Percentiles rank a stretch among this genome's conserved stretches.
Conservation (phyloP, 2,329 filamentous ascomycete species). For the Aureobasidium sp. region DNA sequence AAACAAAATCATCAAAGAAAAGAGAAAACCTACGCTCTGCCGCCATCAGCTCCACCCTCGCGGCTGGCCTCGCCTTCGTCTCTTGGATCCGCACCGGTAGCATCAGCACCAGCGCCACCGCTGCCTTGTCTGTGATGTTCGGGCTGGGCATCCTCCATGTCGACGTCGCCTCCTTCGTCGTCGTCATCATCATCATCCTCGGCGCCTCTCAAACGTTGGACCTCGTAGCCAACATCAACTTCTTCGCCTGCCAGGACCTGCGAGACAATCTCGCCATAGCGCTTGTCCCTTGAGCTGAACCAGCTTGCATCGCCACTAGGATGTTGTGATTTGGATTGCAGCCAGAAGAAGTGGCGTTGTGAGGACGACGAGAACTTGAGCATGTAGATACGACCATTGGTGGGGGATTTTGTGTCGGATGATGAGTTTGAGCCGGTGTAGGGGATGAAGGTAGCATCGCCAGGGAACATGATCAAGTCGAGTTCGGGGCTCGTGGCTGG, state of each 20-base stretch:
- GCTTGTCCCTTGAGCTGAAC: constrained; percentile 79
- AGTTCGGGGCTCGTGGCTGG: constrained; percentile 67
- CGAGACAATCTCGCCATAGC: constrained; percentile 83
- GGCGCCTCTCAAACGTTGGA: constrained; percentile 52
- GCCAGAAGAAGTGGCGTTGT: constrained; percentile 88
- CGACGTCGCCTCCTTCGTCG: constrained; percentile 48
- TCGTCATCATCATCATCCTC: constrained; percentile 51
- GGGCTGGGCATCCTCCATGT: constrained; percentile 73
- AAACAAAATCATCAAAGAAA: neutral
- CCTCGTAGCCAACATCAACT: constrained; percentile 67
- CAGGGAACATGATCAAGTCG: constrained; percentile 89
- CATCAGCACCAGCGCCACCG: constrained; percentile 77
- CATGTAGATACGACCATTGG: constrained; percentile 82
- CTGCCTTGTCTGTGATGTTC: constrained; percentile 55
- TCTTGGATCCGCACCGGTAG: constrained; percentile 84
- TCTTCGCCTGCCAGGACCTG: constrained; percentile 80
- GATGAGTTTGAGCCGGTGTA: constrained; percentile 43
- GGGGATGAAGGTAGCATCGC: constrained; percentile 78
- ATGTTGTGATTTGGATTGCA: constrained; percentile 83
- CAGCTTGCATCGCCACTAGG: constrained; percentile 61
- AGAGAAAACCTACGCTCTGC: constrained; percentile 89
- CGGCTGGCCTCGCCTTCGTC: constrained; percentile 82
- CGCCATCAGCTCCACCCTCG: constrained; percentile 92
- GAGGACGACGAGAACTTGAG: constrained; percentile 92
- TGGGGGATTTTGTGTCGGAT: constrained; percentile 48